These are phyloP conservation scores for Triticum aestivum DNA, from an alignment of 176 grass and related monocot genomes.

Conservation along the genomic window DNA sequence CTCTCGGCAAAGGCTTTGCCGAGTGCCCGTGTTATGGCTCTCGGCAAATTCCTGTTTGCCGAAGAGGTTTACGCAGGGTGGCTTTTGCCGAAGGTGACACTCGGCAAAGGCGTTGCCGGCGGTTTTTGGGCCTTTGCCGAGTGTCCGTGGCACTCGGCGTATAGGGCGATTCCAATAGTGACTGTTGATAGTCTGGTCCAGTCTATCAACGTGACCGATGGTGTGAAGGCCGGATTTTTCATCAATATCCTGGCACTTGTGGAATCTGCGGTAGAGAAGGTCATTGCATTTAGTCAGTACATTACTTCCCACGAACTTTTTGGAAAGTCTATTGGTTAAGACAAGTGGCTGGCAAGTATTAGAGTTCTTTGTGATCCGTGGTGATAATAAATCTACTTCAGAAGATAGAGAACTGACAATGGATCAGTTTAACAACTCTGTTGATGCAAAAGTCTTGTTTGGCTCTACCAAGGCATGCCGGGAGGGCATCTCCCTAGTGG, in stretches of 20 bases:
- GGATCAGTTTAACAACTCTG: constrained; percentile 84
- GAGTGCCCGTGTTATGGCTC: too few relatives aligned
- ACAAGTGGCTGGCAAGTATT: constrained; percentile 69
- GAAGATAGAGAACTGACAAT: constrained; percentile 71
- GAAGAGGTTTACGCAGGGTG: too few relatives aligned
- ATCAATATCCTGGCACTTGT: constrained; percentile 65
- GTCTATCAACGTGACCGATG: constrained; percentile 43
- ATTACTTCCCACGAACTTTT: constrained; percentile 67
- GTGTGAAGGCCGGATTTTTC: constrained; percentile 80
- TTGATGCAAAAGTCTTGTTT: constrained; percentile 81
- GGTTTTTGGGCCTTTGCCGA: too few relatives aligned
- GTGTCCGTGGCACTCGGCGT: too few relatives aligned
- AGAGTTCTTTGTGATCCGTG: constrained; percentile 83
- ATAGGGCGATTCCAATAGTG: not conserved
- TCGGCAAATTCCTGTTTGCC: too few relatives aligned
- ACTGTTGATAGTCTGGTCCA: constrained; percentile 54
- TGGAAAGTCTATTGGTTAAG: constrained; percentile 75
- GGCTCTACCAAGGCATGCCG: constrained; percentile 95
- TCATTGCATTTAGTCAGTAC: constrained; percentile 85
- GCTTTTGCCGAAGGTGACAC: too few relatives aligned
- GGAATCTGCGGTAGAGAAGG: constrained; percentile 59
- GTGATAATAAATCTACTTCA: constrained; percentile 50
- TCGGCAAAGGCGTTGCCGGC: too few relatives aligned
- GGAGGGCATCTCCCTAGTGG: constrained; percentile 87
- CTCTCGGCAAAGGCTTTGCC: too few relatives aligned